Evolutionary conservation across 1,284 basidiomycete genomes (phyloP).

Genomic region (Fistulina hepatica): DNA sequence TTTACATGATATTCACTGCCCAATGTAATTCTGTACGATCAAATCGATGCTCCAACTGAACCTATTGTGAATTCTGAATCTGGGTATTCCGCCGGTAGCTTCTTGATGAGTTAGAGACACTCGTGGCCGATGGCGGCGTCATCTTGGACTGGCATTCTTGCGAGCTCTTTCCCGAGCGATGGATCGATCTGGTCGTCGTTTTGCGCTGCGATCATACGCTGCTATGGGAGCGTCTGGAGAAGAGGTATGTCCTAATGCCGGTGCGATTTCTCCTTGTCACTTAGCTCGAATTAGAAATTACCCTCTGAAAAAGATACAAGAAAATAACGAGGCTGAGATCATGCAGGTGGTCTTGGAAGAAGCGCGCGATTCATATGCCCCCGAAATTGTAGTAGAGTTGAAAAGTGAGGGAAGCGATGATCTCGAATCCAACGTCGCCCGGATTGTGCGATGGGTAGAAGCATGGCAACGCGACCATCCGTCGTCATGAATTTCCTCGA

Average conservation of each 20-base stretch:
- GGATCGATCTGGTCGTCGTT: slow-evolving; percentile 96
- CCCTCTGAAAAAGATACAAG: slow-evolving; percentile 87
- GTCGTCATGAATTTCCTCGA: too few species aligned
- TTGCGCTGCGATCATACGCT: slow-evolving; percentile 80
- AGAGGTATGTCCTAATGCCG: slow-evolving; percentile 48
- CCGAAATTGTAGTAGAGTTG: slow-evolving; percentile 83
- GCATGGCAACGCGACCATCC: slow-evolving; percentile 66
- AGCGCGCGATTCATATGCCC: slow-evolving; percentile 75
- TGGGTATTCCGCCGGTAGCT: slow-evolving; percentile 36
- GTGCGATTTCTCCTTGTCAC: slow-evolving; percentile 1
- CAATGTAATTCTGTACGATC: too few species aligned
- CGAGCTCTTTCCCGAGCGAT: slow-evolving; percentile 90
- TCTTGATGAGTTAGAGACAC: slow-evolving; percentile 79
- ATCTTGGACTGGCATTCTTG: slow-evolving; percentile 98
- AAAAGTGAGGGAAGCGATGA: slow-evolving; percentile 72
- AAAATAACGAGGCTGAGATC: slow-evolving; percentile 98
- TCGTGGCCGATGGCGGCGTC: slow-evolving; percentile 60
- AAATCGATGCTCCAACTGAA: too few species aligned
- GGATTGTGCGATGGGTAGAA: slow-evolving; percentile 80
- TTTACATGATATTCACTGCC: too few species aligned
- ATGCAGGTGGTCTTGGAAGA: slow-evolving; percentile 91
- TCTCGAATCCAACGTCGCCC: slow-evolving; percentile 76
- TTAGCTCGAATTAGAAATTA: slow-evolving; percentile 53
- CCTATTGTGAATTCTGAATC: neutral
- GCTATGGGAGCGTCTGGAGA: slow-evolving; percentile 92